Base-by-base conservation (phyloP, 306 rosid genomes). In the Gleditsia sinensis region DNA sequence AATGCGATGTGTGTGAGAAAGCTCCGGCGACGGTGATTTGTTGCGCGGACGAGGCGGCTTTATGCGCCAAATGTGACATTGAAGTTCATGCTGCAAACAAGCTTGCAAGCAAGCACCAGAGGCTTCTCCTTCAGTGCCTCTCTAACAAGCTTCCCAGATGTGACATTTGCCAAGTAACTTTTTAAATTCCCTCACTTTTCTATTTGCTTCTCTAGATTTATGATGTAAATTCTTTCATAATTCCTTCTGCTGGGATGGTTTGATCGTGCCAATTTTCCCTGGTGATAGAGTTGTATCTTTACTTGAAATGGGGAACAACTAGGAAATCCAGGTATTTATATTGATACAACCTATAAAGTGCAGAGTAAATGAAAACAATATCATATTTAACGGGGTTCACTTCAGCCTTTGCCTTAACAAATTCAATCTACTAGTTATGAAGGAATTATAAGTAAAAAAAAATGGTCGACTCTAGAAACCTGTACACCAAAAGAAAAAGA, bases 61-160 rank as follows among this genome's bases (percentile, higher is more conserved):
- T 94, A 51, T 94, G 99, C 56, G 91, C 93, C 13, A 92, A 84
- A 81, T 94, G 99, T 36, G 99, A 94, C 33, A 82, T 90, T 4
- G 99, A 94, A 77, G 97, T 94, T 75, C 99, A 94, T 83, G 97
- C 97, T 19, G 99, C 99, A 0, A 94, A 94, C 77, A 94, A 90
- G 88, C 97, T 94, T 6, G 99, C 99, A 37, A 94, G 96, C 82
- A 94, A 94, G 79, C 97, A 94, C 74, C 99, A 92, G 77, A 85
- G 99, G 86, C 96, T 94, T 80, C 96, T 86, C 20, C 97, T 94
- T 73, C 84, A 94, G 39, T 83, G 81, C 77, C 84, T 87, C 33
- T 92, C 99, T 17, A 84, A 72, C 76, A 92, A 94, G 86, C 95
- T 94, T 61, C 99, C 99, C 9, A 90, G 74, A 76, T 94, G 99